Percentiles rank a stretch among this genome's conserved stretches.
Conservation (phyloP, 805 yeast genomes). For the Metschnikowia sp. region DNA sequence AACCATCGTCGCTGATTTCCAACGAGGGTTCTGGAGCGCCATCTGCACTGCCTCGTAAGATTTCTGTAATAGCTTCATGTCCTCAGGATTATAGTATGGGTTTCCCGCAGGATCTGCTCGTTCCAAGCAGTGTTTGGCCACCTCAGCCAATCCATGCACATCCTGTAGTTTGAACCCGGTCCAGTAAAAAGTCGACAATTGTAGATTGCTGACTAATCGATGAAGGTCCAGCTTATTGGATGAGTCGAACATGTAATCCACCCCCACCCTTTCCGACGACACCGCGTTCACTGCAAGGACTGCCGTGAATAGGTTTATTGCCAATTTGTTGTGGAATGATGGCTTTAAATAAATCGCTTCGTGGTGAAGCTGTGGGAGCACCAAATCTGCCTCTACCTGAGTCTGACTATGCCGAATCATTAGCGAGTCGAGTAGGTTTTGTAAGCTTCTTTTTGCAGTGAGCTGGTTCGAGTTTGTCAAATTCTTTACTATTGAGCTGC, state of each 20-base stretch:
- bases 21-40: slow-evolving; percentile 51
- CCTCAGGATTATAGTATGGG: slow-evolving; percentile 31
- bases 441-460: slow-evolving; percentile 42
- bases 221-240: slow-evolving; percentile 51
- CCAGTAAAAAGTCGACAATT: slow-evolving; percentile 71
- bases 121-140: slow-evolving; percentile 46
- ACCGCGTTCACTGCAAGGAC: slow-evolving; percentile 72
- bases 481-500: slow-evolving; percentile 44
- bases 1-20: slow-evolving; percentile 55
- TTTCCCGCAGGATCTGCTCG: slow-evolving; percentile 26
- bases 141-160: slow-evolving; percentile 47
- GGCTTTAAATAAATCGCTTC: slow-evolving; percentile 58
- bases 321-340: slow-evolving; percentile 56
- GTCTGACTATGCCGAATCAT: slow-evolving; percentile 54
- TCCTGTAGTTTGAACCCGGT: slow-evolving; percentile 65
- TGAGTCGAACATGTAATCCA: slow-evolving; percentile 70
- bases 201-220: slow-evolving; percentile 57
- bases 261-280: slow-evolving; percentile 63
- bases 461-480: slow-evolving; percentile 34
- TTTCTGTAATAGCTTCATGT: slow-evolving; percentile 38
- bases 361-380: slow-evolving; percentile 57
- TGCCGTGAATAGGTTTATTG: slow-evolving; percentile 62
- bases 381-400: slow-evolving; percentile 54
- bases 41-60: slow-evolving; percentile 44
- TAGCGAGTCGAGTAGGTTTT: slow-evolving; percentile 42